Percentiles rank a stretch among this genome's conserved stretches.
Evolutionary conservation across 805 yeast species (phyloP).

Genomic region (Clavispora carvajalis): DNA sequence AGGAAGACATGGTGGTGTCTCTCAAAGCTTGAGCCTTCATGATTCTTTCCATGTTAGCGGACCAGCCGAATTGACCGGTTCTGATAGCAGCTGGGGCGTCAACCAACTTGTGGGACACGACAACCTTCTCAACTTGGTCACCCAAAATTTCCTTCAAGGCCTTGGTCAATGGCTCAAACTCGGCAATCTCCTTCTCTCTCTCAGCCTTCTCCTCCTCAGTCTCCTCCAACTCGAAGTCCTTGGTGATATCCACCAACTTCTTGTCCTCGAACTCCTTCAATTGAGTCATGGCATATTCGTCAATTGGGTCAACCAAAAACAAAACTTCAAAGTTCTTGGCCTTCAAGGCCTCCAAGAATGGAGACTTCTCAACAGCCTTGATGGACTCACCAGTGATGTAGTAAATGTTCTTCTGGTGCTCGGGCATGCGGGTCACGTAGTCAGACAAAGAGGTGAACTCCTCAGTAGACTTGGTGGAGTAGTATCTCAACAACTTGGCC

Average conservation of each 20-base stretch:
- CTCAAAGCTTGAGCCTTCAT: slow-evolving; percentile 99
- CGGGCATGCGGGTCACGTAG: slow-evolving; percentile 99
- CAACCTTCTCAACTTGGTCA: slow-evolving; percentile 98
- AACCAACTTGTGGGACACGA: slow-evolving; percentile 93
- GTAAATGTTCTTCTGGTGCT: slow-evolving; percentile 99
- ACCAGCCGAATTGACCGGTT: slow-evolving; percentile 99
- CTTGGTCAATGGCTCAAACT: slow-evolving; percentile 89
- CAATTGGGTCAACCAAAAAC: slow-evolving; percentile 98
- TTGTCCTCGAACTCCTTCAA: slow-evolving; percentile 99
- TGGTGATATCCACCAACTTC: slow-evolving; percentile 97
- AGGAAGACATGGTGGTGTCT: slow-evolving; percentile 97
- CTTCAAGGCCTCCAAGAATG: slow-evolving; percentile 97
- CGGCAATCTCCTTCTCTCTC: slow-evolving; percentile 91
- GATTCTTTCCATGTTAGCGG: slow-evolving; percentile 99
- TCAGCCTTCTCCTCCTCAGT: slow-evolving; percentile 94
- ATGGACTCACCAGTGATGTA: slow-evolving; percentile 98
- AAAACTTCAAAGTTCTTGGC: slow-evolving; percentile 98
- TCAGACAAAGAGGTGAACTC: slow-evolving; percentile 93
- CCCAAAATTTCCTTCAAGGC: slow-evolving; percentile 96
- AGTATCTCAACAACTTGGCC: slow-evolving; percentile 93
- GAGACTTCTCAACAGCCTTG: slow-evolving; percentile 98
- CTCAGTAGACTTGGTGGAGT: slow-evolving; percentile 93
- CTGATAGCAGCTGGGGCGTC: slow-evolving; percentile 99
- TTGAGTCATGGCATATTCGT: slow-evolving; percentile 99
- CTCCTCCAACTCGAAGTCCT: slow-evolving; percentile 98